Base-by-base conservation (phyloP, 202 grass and related monocot genomes). In the Hordeum pubiflorum region DNA sequence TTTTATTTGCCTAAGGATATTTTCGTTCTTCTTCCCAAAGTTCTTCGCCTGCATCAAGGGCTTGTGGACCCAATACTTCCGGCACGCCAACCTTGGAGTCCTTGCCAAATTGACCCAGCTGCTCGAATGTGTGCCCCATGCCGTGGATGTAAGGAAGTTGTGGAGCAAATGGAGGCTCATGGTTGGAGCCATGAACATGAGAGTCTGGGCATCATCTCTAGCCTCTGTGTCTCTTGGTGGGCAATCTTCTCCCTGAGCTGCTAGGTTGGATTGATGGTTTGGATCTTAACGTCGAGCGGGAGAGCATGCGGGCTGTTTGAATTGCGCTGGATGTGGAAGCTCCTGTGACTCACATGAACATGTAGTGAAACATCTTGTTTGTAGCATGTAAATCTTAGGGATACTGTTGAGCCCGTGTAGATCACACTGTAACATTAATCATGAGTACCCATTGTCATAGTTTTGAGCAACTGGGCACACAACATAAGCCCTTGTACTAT, bases 111-210 rank as follows among this genome's bases (percentile, higher is more conserved):
- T 84, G 84, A 79, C 70, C 10, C 95, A 94, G 29, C 80, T 94
- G 39, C 88, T 93, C 33, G 88, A 88, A 37, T 89, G 85, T 43
- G 77, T 84, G 44, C 82, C 84, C 2, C 88, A 95, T 85, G 82
- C 74, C 0, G 55, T 96, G 23, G 96, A 98, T 79, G 40, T 96
- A 22, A 91, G 83, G 72, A 93, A 87, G 89, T 48, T 96, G 7
- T 91, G 91, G 91, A 99, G 88, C 89, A 96, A 92, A 68, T 75
- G 90, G 82, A 90, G 89, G 71, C 79, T 93, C n/a, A 66, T 87
- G 80, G 90, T 24, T 76, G 87, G 91, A 57, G 78, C 87, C 12
- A 99, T 84, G 65, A 99, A 91, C 52, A 82, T 83, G 23, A 87
- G 85, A 23, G 83, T 88, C 13, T 99, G 97, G 97, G 91, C 93